Conservation (phyloP, 2,329 filamentous ascomycete species). For the Colletotrichum endophyticum region DNA sequence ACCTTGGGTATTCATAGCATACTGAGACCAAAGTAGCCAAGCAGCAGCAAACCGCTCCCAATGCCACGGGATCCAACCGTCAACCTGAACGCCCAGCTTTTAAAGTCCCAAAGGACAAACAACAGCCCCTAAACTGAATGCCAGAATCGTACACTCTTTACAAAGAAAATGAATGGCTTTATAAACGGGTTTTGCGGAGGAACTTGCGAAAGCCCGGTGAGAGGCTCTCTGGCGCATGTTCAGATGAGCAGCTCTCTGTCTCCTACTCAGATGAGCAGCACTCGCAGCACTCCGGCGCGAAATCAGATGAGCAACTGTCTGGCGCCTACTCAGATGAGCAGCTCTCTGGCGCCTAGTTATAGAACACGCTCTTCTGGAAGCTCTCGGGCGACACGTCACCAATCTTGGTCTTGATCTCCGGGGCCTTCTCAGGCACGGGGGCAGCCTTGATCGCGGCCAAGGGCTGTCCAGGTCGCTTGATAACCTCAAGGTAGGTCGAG, state of each 20-base stretch:
- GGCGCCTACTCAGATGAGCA: background rate
- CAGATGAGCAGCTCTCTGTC: background rate
- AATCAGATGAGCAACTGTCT: no score
- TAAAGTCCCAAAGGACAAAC: background rate
- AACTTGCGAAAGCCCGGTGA: background rate
- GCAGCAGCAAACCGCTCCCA: background rate
- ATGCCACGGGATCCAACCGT: background rate
- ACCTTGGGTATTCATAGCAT: constrained; percentile 13
- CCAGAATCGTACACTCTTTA: constrained; percentile 6
- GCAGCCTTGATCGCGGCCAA: constrained; percentile 58
- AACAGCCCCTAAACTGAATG: background rate
- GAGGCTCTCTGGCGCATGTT: background rate
- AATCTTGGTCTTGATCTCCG: constrained; percentile 47
- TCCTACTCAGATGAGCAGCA: no score
- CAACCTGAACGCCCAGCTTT: constrained; percentile 24
- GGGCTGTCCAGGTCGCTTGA: constrained; percentile 56
- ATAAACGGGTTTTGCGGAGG: background rate
- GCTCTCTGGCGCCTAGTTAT: constrained; percentile 44
- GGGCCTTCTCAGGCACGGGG: constrained; percentile 30
- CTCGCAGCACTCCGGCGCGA: no score
- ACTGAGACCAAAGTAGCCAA: constrained; percentile 14
- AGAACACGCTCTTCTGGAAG: constrained; percentile 65
- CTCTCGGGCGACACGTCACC: constrained; percentile 58
- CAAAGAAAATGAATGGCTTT: constrained; percentile 3
- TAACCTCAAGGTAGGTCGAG: constrained; percentile 84